A percentile compares a stretch with the other conserved stretches of the same genome.
phyloP scores from a whole-genome alignment of 2,329 filamentous ascomycete species.

The Venturia nashicola region DNA sequence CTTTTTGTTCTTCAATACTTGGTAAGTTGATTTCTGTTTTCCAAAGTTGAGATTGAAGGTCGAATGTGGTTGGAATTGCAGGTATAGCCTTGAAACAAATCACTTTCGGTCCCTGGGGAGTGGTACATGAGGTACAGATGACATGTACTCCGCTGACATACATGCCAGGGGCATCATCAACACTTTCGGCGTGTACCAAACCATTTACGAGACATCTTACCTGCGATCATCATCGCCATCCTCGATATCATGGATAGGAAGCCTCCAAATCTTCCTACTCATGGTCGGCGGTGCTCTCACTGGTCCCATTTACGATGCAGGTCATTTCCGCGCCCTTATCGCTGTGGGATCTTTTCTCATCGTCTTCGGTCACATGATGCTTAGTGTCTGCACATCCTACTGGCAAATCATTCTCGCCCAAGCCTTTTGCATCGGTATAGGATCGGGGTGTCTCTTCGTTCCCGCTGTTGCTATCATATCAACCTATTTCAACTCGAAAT shows the following conservation, averaged over 20 bases:
- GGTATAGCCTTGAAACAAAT: background rate
- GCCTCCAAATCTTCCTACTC: conserved; percentile 35
- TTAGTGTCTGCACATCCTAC: conserved; percentile 33
- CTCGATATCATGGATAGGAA: conserved; percentile 37
- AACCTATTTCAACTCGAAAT: conserved; percentile 34
- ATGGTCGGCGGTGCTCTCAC: conserved; percentile 32
- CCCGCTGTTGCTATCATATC: conserved; percentile 34
- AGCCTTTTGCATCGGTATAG: conserved; percentile 35
- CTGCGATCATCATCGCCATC: conserved; percentile 28
- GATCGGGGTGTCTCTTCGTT: conserved; percentile 31
- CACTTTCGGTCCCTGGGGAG: too few relatives aligned
- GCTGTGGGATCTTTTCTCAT: conserved; percentile 30
- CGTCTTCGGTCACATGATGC: conserved; percentile 40
- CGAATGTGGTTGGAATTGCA: background rate
- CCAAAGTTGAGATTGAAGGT: background rate
- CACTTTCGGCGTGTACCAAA: conserved; percentile 36
- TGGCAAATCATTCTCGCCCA: conserved; percentile 39
- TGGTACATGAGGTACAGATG: background rate
- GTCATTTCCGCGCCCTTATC: conserved; percentile 33
- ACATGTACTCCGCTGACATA: background rate
- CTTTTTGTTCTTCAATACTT: conserved; percentile 36
- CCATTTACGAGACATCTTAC: conserved; percentile 33
- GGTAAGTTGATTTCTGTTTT: conserved; percentile 19
- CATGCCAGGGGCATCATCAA: conserved; percentile 29
- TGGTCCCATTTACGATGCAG: conserved; percentile 38